Evolutionary conservation across 2,329 filamentous ascomycete genomes (phyloP), one percentile per base, ranked within the genome.

Genomic region (Microdochium trichocladiopsis): DNA sequence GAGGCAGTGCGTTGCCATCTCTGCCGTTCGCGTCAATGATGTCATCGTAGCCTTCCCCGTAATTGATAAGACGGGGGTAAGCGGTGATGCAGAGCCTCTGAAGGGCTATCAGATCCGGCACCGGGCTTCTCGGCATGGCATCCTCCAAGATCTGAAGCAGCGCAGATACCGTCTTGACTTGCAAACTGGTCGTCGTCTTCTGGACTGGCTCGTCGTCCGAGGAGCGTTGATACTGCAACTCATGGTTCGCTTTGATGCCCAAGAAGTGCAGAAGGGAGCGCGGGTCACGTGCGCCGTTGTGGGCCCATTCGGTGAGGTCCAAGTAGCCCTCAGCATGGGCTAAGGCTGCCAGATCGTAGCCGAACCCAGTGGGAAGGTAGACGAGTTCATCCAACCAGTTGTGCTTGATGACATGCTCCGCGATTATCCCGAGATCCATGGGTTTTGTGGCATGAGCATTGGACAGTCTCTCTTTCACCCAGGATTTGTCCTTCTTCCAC

Each of bases 11-110:
- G 62, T 97, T 95, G n/a, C 89, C 86, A 21, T 86, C 82, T 60
- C 84, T 81, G 47, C 90, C 88, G 63, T 95, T 96, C 10, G 79
- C 77, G 62, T 97, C 90, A 58, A 99, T 92, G 43, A 97, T 84
- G 53, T 94, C 88, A 67, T 99, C 91, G 56, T 87, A 92, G 3
- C 89, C 91, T 69, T 95, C 90, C 2, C 91, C 92, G 60, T 96
- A 97, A 63, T 99, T 99, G 74, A 99, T 96, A 25, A 99, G 74
- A 45, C 94, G 82, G 8, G 94, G 95, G 61, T 97, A 99, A 1
- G 88, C 87, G 52, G 92, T 92, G 56, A 99, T 91, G 67, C 92
- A 96, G 51, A 86, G 83, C 28, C 93, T 83, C 69, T 96, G 92
- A 25, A 96, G 82, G 14, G 84, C 73, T 49, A 94, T 90, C 23